Percentiles rank a stretch among this genome's conserved stretches.
These are phyloP conservation scores for Lichtheimia hyalospora DNA, from an alignment of 371 early-diverging fungal genomes.

Conservation along the genomic window DNA sequence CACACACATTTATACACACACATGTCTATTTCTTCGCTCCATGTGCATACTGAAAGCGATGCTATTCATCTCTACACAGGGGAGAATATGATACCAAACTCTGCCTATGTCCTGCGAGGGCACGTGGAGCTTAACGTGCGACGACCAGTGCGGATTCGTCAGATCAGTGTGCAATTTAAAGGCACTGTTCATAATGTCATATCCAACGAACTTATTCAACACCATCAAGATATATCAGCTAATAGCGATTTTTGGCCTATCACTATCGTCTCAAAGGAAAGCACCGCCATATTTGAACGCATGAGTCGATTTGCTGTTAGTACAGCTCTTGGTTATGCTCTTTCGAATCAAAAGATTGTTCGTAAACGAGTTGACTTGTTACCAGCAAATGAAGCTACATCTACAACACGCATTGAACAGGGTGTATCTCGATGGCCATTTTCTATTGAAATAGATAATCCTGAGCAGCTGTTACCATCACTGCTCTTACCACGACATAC, in stretches of 20 bases:
- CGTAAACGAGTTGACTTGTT: constrained; percentile 9
- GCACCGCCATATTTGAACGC: constrained; percentile 11
- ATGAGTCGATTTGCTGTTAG: constrained; percentile 9
- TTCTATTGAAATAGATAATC: constrained; percentile 16
- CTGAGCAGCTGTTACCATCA: constrained; percentile 24
- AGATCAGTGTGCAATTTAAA: constrained; percentile 26
- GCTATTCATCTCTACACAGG: constrained; percentile 26
- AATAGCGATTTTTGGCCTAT: constrained; percentile 10
- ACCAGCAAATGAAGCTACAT: background rate
- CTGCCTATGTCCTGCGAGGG: constrained; percentile 21
- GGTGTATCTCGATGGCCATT: constrained; percentile 29
- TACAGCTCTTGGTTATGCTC: constrained; percentile 10
- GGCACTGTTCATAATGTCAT: constrained; percentile 28
- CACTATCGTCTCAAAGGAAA: background rate
- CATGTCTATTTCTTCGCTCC: constrained; percentile 14
- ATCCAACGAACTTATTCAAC: constrained; percentile 5
- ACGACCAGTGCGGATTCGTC: constrained; percentile 25
- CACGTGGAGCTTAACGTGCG: constrained; percentile 20
- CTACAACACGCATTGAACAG: constrained; percentile 1
- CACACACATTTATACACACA: background rate
- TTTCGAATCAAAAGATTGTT: constrained; percentile 9
- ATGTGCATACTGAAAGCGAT: constrained; percentile 25
- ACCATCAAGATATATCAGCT: background rate
- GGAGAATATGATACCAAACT: constrained; percentile 22
- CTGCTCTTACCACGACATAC: constrained; percentile 27